Evolutionary conservation across 345 rosid genomes (phyloP), one percentile per base, ranked within the genome.

Genomic region (Pistacia atlantica): DNA sequence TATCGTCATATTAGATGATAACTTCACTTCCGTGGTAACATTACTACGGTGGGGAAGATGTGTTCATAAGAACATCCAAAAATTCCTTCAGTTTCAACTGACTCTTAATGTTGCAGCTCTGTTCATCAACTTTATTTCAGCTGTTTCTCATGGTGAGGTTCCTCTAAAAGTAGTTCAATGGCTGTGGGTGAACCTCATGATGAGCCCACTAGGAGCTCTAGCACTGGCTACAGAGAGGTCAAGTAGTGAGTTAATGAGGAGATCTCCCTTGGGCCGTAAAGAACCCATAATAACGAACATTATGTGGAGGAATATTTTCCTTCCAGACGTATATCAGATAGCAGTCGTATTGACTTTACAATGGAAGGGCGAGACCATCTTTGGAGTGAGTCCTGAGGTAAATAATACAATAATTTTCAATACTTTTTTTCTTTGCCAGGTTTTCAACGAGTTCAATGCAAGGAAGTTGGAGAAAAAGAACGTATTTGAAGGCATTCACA

Each of bases 391-490:
- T 54, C 73, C 86, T 72, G 74, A 78, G 66, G 88, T 84, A 65
- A 89, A 88, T 14, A 82, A 86, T 71, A 89, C 92, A 0, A 77
- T 89, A 65, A 87, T 90, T 76, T 89, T 90, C 84, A 90, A 90
- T 72, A 86, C 82, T 49, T 90, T 90, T 55, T 88, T 87, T 61
- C 82, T 89, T 17, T 89, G 90, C 80, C 91, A 89, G 76, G 92
- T 90, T 71, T 87, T 90, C 77, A 90, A 90, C 31, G 94, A 90
- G 64, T 90, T 89, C 84, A 90, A 90, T 49, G 85, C 89, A 49
- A 87, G 94, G 84, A 88, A 88, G 79, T 80, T 90, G 82, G 94
- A 90, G 83, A 84, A 89, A 84, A 79, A 84, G 75, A 90, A 90
- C 54, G 90, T 90, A 54, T 90, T 90, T 80, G 51, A 84, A 78